Conservation (phyloP, 2,329 filamentous ascomycete species). For the Exserohilum turcica region DNA sequence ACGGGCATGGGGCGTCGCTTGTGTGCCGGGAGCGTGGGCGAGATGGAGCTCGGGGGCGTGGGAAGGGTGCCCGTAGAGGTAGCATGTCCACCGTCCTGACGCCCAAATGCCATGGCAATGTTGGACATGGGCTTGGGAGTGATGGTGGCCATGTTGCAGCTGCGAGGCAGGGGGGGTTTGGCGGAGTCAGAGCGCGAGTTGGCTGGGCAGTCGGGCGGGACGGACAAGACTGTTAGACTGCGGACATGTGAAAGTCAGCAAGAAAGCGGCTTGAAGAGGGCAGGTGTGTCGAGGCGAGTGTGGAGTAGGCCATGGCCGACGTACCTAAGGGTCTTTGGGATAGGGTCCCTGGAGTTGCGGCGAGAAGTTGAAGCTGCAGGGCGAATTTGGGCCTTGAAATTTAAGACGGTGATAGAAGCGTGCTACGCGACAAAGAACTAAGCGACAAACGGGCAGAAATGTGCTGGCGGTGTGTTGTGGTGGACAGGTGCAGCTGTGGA, state of each 20-base stretch:
- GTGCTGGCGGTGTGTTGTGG: conserved; percentile 24
- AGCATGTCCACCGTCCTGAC: conserved; percentile 36
- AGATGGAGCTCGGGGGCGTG: conserved; percentile 95
- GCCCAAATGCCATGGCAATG: conserved; percentile 48
- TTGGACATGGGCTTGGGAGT: conserved; percentile 47
- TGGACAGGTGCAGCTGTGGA: conserved; percentile 42
- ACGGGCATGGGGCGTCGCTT: conserved; percentile 65
- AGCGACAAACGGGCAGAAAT: conserved; percentile 22
- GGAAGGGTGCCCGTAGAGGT: conserved; percentile 62
- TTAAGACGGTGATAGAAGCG: conserved; percentile 28
- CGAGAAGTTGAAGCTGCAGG: neutral
- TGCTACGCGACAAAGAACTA: conserved; percentile 22
- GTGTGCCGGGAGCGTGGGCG: conserved; percentile 81
- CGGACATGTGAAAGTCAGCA: neutral
- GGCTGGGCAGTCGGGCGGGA: conserved; percentile 21
- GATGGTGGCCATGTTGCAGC: conserved; percentile 44
- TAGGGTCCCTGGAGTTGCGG: conserved; percentile 3
- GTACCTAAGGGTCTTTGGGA: conserved; percentile 11
- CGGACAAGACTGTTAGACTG: conserved; percentile 3
- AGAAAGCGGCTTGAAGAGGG: neutral
- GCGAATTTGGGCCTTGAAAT: conserved; percentile 6
- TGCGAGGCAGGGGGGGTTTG: conserved; percentile 29
- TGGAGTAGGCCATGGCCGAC: conserved; percentile 2
- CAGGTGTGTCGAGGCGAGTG: too few species aligned
- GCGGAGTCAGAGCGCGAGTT: conserved; percentile 32